Conservation (phyloP, 768 basidiomycete species). For the Lactifluus echinatus region DNA sequence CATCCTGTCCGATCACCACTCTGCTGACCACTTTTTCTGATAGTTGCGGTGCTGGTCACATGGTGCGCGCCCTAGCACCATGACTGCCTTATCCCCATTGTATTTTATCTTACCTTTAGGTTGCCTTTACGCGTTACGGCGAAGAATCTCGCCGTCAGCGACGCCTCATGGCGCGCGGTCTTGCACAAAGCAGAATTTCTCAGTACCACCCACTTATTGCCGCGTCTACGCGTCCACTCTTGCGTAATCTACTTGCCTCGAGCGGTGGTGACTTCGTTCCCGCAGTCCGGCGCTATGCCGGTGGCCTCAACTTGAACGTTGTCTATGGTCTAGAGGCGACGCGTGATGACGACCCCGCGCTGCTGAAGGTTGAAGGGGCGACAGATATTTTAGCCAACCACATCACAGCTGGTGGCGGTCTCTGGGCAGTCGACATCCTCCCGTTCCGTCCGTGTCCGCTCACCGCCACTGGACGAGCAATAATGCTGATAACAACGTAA, state of each 20-base stretch:
- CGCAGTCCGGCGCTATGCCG: slow-evolving; percentile 18
- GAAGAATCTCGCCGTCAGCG: slow-evolving; percentile 18
- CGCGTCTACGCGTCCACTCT: slow-evolving; percentile 14
- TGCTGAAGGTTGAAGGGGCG: slow-evolving; percentile 37
- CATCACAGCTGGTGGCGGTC: slow-evolving; percentile 36
- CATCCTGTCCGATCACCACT: neutral
- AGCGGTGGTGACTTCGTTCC: slow-evolving; percentile 14
- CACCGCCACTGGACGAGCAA: slow-evolving; percentile 17
- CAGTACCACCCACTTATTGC: slow-evolving; percentile 17
- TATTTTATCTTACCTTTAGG: slow-evolving; percentile 3
- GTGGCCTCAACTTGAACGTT: slow-evolving; percentile 28
- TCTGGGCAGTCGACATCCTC: slow-evolving; percentile 37
- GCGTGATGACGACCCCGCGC: slow-evolving; percentile 33
- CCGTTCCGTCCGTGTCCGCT: slow-evolving; percentile 26
- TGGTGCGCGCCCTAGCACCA: slow-evolving; percentile 6
- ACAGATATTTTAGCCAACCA: slow-evolving; percentile 35
- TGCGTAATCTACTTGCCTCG: slow-evolving; percentile 14
- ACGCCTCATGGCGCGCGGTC: slow-evolving; percentile 18
- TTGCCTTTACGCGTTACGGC: slow-evolving; percentile 19
- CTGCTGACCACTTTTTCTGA: neutral
- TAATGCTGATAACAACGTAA: neutral
- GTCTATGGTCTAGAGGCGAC: slow-evolving; percentile 52
- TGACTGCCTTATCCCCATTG: neutral
- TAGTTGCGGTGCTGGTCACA: slow-evolving; percentile 18
- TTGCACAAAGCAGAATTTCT: slow-evolving; percentile 9